Conservation (phyloP, 768 basidiomycete genomes). For the Suillus alpinus region DNA sequence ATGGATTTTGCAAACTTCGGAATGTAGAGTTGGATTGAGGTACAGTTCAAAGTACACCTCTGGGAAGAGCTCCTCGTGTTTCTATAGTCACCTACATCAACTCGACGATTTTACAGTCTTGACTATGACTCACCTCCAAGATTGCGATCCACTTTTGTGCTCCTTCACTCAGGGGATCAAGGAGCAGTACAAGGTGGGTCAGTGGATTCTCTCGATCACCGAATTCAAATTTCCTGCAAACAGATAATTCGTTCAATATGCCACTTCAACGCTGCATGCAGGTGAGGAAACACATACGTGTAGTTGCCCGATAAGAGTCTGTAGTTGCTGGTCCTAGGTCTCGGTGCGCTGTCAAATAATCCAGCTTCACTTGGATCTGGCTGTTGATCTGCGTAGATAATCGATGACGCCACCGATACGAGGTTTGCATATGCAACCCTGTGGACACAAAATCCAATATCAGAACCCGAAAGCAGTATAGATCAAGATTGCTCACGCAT, state of each 20-base stretch:
- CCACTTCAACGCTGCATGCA: neutral
- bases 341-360: constrained; percentile 63
- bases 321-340: constrained; percentile 62
- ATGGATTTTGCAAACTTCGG: constrained; percentile 51
- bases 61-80: constrained; percentile 44
- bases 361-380: constrained; percentile 74
- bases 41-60: constrained; percentile 73
- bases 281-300: constrained; percentile 48
- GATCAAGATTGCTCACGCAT: constrained; percentile 37
- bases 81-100: neutral
- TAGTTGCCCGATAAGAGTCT: constrained; percentile 54
- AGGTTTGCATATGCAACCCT: constrained; percentile 59
- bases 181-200: constrained; percentile 64
- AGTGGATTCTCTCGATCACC: constrained; percentile 69
- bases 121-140: constrained; percentile 53
- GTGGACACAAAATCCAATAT: constrained; percentile 3
- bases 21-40: constrained; percentile 65
- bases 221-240: constrained; percentile 57
- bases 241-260: neutral
- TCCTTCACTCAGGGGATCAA: constrained; percentile 83
- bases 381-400: constrained; percentile 66
- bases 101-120: neutral
- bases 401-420: constrained; percentile 64
- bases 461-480: neutral
- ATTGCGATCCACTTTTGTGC: constrained; percentile 87